Evolutionary conservation across 2,329 filamentous ascomycete species (phyloP).

Genomic region (Fusarium sublunatum): DNA sequence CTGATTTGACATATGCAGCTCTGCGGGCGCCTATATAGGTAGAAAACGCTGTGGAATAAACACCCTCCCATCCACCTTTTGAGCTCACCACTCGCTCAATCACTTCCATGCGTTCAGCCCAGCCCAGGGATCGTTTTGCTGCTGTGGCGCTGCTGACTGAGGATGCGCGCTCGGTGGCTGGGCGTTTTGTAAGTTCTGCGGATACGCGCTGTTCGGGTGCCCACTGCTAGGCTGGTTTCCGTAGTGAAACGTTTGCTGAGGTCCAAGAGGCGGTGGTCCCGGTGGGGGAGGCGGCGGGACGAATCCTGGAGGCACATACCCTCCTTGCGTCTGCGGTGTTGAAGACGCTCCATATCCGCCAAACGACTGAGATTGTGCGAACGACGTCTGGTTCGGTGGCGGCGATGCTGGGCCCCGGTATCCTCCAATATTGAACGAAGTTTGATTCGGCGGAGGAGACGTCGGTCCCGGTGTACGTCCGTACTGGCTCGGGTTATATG

Average conservation of each 20-base stretch:
- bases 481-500: slow-evolving; percentile 69
- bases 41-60: no score
- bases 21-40: no score
- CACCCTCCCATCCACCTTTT: background rate
- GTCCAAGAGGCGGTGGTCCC: slow-evolving; percentile 69
- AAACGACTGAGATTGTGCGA: slow-evolving; percentile 55
- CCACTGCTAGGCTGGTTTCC: slow-evolving; percentile 47
- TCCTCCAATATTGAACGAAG: slow-evolving; percentile 57
- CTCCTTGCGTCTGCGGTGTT: slow-evolving; percentile 55
- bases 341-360: slow-evolving; percentile 54
- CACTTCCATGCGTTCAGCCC: slow-evolving; percentile 65
- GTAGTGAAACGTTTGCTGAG: slow-evolving; percentile 71
- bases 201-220: slow-evolving; percentile 46
- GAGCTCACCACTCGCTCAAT: slow-evolving; percentile 16
- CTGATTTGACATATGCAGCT: background rate
- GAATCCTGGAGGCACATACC: slow-evolving; percentile 66
- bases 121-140: slow-evolving; percentile 63
- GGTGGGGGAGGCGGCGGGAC: slow-evolving; percentile 73
- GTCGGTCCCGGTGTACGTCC: slow-evolving; percentile 68
- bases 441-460: slow-evolving; percentile 73
- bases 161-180: slow-evolving; percentile 49
- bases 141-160: slow-evolving; percentile 51
- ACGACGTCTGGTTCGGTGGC: slow-evolving; percentile 67
- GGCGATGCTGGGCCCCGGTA: slow-evolving; percentile 61
- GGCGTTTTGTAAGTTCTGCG: slow-evolving; percentile 47